Percentiles rank a stretch among this genome's conserved stretches.
phyloP scores from a whole-genome alignment of 805 yeast genomes.

The Hanseniaspora occidentalis region DNA sequence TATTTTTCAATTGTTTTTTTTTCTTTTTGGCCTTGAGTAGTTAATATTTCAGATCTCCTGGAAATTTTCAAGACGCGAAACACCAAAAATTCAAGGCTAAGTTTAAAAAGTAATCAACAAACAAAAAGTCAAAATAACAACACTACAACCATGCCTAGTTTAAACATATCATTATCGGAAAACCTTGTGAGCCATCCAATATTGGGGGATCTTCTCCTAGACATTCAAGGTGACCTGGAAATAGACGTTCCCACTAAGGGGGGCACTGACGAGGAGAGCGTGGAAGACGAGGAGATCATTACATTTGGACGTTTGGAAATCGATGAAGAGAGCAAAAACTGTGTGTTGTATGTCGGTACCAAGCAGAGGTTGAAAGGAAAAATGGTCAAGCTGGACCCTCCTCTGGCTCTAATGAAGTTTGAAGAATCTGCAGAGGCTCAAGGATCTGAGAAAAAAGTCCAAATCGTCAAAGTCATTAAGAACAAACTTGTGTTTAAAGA shows the following conservation, averaged over 20 bases:
- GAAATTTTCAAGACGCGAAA: no score
- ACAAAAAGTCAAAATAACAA: neutral
- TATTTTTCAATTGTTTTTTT: no score
- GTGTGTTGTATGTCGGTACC: conserved; percentile 50
- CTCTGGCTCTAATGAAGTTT: conserved; percentile 49
- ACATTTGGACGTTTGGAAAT: conserved; percentile 37
- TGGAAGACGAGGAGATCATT: conserved; percentile 22
- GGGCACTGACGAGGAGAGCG: conserved; percentile 24
- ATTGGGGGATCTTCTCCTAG: conserved; percentile 47
- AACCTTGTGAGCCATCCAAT: conserved; percentile 24
- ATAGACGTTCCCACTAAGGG: conserved; percentile 29
- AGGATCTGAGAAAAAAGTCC: conserved; percentile 21
- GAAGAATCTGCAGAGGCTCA: neutral
- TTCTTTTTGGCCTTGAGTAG: no score
- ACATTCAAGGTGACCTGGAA: conserved; percentile 63
- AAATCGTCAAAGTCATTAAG: conserved; percentile 46
- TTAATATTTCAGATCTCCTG: no score
- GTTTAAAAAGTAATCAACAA: neutral
- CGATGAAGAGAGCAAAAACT: conserved; percentile 31
- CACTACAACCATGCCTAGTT: neutral
- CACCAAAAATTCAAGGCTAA: no score
- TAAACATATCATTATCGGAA: neutral
- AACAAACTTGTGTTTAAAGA: conserved; percentile 50
- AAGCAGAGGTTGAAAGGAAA: conserved; percentile 59
- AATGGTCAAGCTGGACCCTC: conserved; percentile 45